Conservation (phyloP, 2,329 filamentous ascomycete genomes). For the Fusarium foetens region DNA sequence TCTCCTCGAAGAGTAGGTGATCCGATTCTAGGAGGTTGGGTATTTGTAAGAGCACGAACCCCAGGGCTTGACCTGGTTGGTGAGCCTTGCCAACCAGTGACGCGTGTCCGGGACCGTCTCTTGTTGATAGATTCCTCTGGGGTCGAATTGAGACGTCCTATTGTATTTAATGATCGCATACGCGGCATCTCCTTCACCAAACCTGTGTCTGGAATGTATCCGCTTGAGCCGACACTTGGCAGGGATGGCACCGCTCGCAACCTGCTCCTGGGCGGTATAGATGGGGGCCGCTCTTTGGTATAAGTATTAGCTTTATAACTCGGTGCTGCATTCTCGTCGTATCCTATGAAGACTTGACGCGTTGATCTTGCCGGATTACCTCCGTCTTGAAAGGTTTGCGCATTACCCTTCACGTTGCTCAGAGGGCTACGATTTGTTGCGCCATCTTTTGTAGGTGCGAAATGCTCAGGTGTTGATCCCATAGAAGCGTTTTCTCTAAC, state of each 20-base stretch:
- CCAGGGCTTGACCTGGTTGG: conserved; percentile 47
- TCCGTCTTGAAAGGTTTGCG: neutral
- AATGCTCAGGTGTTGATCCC: conserved; percentile 46
- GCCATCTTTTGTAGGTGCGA: neutral
- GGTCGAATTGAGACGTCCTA: conserved; percentile 25
- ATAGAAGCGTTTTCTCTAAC: conserved; percentile 63
- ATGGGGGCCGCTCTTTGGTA: conserved; percentile 4
- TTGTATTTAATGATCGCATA: conserved; percentile 44
- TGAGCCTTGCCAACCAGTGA: conserved; percentile 31
- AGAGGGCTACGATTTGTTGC: conserved; percentile 21
- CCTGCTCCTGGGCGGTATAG: conserved; percentile 30
- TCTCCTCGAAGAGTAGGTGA: conserved; percentile 11
- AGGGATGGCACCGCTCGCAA: conserved; percentile 44
- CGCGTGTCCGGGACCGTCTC: conserved; percentile 34
- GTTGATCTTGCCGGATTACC: neutral
- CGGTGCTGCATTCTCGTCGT: conserved; percentile 38
- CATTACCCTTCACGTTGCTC: conserved; percentile 19
- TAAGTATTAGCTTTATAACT: neutral
- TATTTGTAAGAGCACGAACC: conserved; percentile 16
- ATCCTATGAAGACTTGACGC: neutral
- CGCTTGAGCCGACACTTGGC: conserved; percentile 23
- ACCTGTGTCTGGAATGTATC: neutral
- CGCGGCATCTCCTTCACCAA: conserved; percentile 19
- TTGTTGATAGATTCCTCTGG: conserved; percentile 35
- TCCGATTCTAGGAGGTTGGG: conserved; percentile 19